Evolutionary conservation across 768 basidiomycete genomes (phyloP).

Genomic region (Agaricus blazei): DNA sequence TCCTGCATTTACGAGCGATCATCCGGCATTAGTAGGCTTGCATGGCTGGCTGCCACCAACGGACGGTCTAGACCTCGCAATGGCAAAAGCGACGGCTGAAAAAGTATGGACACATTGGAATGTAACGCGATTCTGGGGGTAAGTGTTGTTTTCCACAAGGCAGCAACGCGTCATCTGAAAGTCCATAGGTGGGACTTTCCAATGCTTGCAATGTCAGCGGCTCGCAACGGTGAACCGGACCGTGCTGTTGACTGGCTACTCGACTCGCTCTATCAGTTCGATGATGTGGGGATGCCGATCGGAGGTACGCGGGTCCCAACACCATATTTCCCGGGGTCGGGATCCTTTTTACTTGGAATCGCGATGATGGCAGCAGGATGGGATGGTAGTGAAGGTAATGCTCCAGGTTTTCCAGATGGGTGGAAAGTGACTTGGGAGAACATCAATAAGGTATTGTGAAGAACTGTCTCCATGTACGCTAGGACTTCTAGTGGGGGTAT

Average conservation of each 20-base stretch:
- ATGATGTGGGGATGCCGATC: constrained; percentile 57
- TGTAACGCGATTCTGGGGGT: constrained; percentile 50
- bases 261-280: constrained; percentile 49
- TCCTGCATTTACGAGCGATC: constrained; percentile 47
- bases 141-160: constrained; percentile 12
- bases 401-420: constrained; percentile 25
- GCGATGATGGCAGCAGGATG: constrained; percentile 59
- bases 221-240: constrained; percentile 42
- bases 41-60: constrained; percentile 56
- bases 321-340: constrained; percentile 57
- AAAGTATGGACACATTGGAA: constrained; percentile 55
- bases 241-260: constrained; percentile 52
- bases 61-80: constrained; percentile 38
- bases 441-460: constrained; percentile 16
- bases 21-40: constrained; percentile 51
- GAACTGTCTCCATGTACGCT: not conserved
- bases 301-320: constrained; percentile 51
- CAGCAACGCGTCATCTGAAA: not conserved
- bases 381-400: constrained; percentile 30
- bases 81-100: constrained; percentile 44
- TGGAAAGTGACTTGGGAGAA: constrained; percentile 25
- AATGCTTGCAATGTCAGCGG: constrained; percentile 59
- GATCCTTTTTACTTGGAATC: constrained; percentile 43
- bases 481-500: not conserved
- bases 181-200: constrained; percentile 53